These are phyloP conservation scores for Cenchrus americanus DNA, from an alignment of 176 grass and related monocot species.

Conservation along the genomic window DNA sequence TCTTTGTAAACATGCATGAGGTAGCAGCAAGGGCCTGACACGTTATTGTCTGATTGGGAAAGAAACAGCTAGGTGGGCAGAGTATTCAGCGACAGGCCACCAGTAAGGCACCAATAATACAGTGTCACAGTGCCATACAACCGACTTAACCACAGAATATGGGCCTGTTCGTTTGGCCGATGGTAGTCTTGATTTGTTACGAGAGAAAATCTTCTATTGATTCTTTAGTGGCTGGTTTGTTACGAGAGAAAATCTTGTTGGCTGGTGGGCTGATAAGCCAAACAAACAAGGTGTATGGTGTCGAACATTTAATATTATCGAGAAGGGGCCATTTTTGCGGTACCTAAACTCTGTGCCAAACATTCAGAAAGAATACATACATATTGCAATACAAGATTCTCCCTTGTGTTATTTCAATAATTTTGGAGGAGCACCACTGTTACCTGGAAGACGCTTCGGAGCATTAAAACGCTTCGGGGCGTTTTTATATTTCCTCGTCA, in stretches of 20 bases:
- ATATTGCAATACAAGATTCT: background rate
- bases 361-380: background rate
- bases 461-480: background rate
- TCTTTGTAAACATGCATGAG: constrained; percentile 32
- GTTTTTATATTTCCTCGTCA: background rate
- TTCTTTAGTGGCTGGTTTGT: too few species aligned
- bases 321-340: background rate
- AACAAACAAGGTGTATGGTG: too few species aligned
- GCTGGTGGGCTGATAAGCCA: too few species aligned
- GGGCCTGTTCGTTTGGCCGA: too few species aligned
- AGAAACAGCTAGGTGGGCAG: background rate
- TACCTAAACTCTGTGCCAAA: background rate
- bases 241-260: too few species aligned
- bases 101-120: background rate
- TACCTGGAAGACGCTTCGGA: background rate
- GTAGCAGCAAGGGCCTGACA: background rate
- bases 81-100: too few species aligned
- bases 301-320: background rate
- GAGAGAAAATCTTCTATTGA: too few species aligned
- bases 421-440: background rate
- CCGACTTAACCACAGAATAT: background rate
- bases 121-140: background rate
- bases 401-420: background rate
- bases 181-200: too few species aligned
- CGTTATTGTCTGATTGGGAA: background rate